Conservation (phyloP, 225 moss, liverwort and hornwort species). For the Pleurozium schreberi region DNA sequence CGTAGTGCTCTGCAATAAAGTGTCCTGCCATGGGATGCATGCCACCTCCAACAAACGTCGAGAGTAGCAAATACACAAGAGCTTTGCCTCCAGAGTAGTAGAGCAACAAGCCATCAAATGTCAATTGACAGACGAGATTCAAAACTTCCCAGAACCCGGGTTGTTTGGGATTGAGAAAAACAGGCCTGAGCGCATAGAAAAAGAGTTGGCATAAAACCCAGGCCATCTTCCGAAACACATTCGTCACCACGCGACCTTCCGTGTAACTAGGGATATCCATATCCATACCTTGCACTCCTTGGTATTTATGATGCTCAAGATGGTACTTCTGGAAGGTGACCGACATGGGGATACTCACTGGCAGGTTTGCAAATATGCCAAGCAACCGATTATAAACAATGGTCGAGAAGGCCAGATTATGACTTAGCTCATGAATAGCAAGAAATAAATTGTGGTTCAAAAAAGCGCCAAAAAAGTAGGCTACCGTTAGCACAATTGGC, state of each 20-base stretch:
- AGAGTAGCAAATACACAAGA: constrained; percentile 64
- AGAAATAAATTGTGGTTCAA: constrained; percentile 94
- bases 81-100: constrained; percentile 58
- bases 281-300: constrained; percentile 92
- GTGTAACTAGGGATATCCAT: constrained; percentile 96
- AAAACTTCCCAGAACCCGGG: constrained; percentile 85
- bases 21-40: constrained; percentile 94
- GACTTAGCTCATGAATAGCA: constrained; percentile 96
- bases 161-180: constrained; percentile 86
- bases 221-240: constrained; percentile 25
- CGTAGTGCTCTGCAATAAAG: constrained; percentile 91
- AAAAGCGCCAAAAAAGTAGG: constrained; percentile 92
- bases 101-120: constrained; percentile 49
- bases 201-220: constrained; percentile 96
- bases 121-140: constrained; percentile 52
- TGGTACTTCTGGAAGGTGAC: constrained; percentile 98
- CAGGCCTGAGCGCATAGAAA: constrained; percentile 86
- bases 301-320: constrained; percentile 86
- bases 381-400: constrained; percentile 71
- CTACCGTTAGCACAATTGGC: constrained; percentile 40
- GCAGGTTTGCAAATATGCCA: constrained; percentile 71
- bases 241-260: constrained; percentile 79
- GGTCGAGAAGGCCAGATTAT: constrained; percentile 71
- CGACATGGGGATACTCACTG: constrained; percentile 94
- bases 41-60: constrained; percentile 91